Evolutionary conservation across 345 rosid genomes (phyloP).

Genomic region (Eucalyptus pumila): DNA sequence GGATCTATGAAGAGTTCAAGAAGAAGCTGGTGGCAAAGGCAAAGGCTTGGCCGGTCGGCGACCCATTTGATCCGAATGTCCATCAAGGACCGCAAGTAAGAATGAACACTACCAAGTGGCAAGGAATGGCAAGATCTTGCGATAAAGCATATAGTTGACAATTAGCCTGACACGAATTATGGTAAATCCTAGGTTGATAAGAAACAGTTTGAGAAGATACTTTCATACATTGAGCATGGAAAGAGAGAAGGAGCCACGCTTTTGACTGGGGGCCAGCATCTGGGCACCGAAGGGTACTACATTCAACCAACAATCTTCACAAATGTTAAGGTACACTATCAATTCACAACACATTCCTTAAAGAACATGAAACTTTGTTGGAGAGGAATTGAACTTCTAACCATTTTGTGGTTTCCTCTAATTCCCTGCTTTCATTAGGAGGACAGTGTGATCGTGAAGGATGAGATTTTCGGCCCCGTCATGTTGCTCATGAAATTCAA

Average conservation of each 20-base stretch:
- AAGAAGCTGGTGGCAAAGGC: slow-evolving; percentile 45
- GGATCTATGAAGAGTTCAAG: slow-evolving; percentile 43
- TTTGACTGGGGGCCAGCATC: slow-evolving; percentile 37
- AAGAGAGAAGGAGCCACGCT: slow-evolving; percentile 61
- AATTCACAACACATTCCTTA: background rate
- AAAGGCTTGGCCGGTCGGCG: slow-evolving; percentile 44
- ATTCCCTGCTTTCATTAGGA: slow-evolving; percentile 16
- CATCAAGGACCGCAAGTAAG: slow-evolving; percentile 71
- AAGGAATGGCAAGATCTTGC: background rate
- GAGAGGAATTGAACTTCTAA: background rate
- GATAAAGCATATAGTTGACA: background rate
- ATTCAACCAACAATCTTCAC: slow-evolving; percentile 62
- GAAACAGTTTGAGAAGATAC: slow-evolving; percentile 39
- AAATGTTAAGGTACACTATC: slow-evolving; percentile 36
- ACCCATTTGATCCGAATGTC: slow-evolving; percentile 45
- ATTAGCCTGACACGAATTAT: background rate
- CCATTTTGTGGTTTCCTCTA: background rate
- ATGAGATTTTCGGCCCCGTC: slow-evolving; percentile 79
- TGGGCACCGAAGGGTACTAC: slow-evolving; percentile 45
- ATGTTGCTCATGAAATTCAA: slow-evolving; percentile 68
- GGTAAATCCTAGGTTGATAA: slow-evolving; percentile 23
- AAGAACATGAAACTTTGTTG: background rate
- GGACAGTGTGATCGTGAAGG: slow-evolving; percentile 48
- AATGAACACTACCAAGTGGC: background rate
- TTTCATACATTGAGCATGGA: slow-evolving; percentile 58